Evolutionary conservation across 495 filamentous ascomycete species (phyloP), one percentile per base, ranked within the genome.

Genomic region (Copromyces sp.): DNA sequence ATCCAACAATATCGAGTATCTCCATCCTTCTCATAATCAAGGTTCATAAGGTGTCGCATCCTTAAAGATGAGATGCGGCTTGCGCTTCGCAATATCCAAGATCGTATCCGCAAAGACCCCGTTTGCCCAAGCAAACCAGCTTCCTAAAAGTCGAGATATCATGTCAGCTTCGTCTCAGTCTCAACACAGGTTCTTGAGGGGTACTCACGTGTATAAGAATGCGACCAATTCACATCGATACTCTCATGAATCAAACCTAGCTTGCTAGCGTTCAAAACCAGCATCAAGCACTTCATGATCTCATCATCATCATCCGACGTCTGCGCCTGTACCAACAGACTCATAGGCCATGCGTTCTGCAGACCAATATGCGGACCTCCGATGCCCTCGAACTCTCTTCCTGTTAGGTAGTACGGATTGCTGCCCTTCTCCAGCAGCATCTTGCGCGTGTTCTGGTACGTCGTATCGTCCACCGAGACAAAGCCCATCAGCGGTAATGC

Each of bases 61-160:
- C 73, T 87, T 90, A 80, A 99, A 98, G 53, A 99, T 89, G 73
- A 99, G 78, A 82, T 95, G 87, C 16, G 96, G 95, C 81, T 93
- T 93, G 80, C 95, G 84, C 77, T 88, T 88, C 0, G 94, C 95
- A 70, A 98, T 78, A 82, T 98, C 92, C 38, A 99, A 82, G 69
- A 99, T 92, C 6, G 94, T 97, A 83, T 96, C 92, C 14, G 95
- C 92, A 82, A 96, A 98, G 39, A 99, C 93, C 0, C 93, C 94
- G 76, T 98, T 98, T 20, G 95, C 95, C 95, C 95, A 98, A 14
- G 95, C 93, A 80, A 99, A 98, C 95, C 95, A 99, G 72, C 90
- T 91, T 70, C 92, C 89, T 91, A 59, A 37, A n/a, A 39, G 24
- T 20, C 59, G 24, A 12, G 47, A 68, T 38, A 16, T 69, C 35